These are phyloP conservation scores for Ichthyophthirius multifiliis DNA, from an alignment of 169 alveolate genomes.

Conservation along the genomic window DNA sequence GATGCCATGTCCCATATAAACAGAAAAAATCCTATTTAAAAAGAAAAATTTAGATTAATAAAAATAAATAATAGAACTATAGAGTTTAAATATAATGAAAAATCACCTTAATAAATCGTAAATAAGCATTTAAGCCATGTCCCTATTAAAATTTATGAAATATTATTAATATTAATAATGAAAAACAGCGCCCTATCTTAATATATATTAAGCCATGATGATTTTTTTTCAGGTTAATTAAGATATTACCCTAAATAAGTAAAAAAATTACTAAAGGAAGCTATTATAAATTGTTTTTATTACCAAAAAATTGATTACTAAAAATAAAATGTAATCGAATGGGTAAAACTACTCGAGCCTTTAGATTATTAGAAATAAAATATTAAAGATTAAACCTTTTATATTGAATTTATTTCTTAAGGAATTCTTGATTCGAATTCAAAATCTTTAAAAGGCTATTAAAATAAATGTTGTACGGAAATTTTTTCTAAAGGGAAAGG, in stretches of 20 bases:
- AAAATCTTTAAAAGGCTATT: neutral
- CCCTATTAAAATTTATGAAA: neutral
- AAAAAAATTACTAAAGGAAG: constrained; percentile 18
- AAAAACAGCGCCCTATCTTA: neutral
- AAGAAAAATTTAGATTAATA: constrained; percentile 16
- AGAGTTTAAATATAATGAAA: neutral
- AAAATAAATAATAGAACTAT: constrained; percentile 8
- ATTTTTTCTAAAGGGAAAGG: constrained; percentile 34
- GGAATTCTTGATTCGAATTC: constrained; percentile 27
- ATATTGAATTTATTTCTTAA: neutral
- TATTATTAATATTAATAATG: neutral
- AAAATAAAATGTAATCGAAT: constrained; percentile 23
- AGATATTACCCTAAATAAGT: constrained; percentile 33
- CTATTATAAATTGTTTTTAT: neutral
- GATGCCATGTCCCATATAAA: constrained; percentile 10
- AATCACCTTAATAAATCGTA: constrained; percentile 8
- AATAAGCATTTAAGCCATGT: neutral
- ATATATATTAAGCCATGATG: constrained; percentile 25
- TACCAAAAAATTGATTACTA: neutral
- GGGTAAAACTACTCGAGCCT: constrained; percentile 37
- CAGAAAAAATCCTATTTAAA: neutral
- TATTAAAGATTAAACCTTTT: constrained; percentile 30
- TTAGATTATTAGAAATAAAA: constrained; percentile 21
- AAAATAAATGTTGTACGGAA: constrained; percentile 36
- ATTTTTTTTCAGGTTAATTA: constrained; percentile 27